These are phyloP conservation scores for Calonectria ilicicola DNA, from an alignment of 2,329 filamentous ascomycete genomes.

Conservation along the genomic window DNA sequence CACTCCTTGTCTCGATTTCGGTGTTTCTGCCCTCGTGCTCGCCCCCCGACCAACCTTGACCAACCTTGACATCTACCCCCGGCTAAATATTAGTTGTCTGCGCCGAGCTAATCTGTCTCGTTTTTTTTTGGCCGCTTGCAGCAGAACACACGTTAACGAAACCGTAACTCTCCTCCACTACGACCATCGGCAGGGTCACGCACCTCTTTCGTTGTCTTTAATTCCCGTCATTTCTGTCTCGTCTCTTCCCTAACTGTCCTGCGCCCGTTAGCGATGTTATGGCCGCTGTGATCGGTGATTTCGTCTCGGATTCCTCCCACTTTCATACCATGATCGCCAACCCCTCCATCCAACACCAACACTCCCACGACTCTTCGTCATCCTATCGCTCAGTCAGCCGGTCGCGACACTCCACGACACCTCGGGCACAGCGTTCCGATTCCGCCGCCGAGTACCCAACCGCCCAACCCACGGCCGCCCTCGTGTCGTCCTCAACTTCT, in stretches of 20 bases:
- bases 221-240: background rate
- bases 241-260: conserved; percentile 3
- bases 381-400: conserved; percentile 45
- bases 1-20: conserved; percentile 24
- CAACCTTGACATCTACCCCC: conserved; percentile 11
- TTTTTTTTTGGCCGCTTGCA: conserved; percentile 36
- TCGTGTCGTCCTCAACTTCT: conserved; percentile 20
- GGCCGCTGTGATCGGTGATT: conserved; percentile 77
- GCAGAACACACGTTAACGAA: conserved; percentile 35
- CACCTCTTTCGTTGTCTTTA: conserved; percentile 33
- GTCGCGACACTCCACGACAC: conserved; percentile 46
- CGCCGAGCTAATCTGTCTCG: conserved; percentile 36
- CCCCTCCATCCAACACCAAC: conserved; percentile 60
- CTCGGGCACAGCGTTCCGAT: conserved; percentile 42
- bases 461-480: conserved; percentile 21
- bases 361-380: conserved; percentile 53
- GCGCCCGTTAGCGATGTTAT: conserved; percentile 59
- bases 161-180: conserved; percentile 26
- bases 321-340: conserved; percentile 77
- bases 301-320: conserved; percentile 77
- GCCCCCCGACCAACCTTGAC: conserved; percentile 17
- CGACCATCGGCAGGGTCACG: conserved; percentile 31
- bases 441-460: conserved; percentile 31
- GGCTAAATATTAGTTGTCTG: conserved; percentile 26
- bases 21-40: conserved; percentile 21